These are phyloP conservation scores for Parsonsia alboflavescens DNA, from an alignment of 257 asterid genomes.

Conservation along the genomic window DNA sequence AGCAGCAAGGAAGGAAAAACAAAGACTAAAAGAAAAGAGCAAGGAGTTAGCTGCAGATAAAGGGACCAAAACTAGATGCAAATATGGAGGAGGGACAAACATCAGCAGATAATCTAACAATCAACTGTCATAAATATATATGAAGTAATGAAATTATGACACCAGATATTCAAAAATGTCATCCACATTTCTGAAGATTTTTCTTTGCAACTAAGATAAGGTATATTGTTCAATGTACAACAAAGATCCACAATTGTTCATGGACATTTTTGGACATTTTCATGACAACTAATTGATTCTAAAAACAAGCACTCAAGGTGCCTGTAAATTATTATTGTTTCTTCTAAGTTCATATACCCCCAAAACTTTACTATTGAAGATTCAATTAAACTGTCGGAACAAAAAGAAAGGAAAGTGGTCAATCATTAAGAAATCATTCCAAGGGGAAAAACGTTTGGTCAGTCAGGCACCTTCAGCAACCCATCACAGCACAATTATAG, in stretches of 20 bases:
- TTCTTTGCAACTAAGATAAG: background rate
- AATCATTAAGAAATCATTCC: background rate
- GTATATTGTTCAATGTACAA: conserved; percentile 11
- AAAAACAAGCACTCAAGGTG: background rate
- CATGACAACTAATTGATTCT: conserved; percentile 5
- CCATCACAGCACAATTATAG: conserved; percentile 42
- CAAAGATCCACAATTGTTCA: background rate
- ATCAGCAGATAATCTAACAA: background rate
- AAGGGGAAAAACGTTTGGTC: background rate
- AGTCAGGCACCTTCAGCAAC: conserved; percentile 27
- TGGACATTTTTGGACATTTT: conserved; percentile 6
- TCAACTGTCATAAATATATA: too few species aligned
- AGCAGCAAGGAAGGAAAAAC: too few species aligned
- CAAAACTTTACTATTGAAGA: conserved; percentile 1
- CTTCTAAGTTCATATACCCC: conserved; percentile 15
- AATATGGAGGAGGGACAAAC: background rate
- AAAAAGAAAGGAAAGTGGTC: background rate
- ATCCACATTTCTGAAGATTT: background rate
- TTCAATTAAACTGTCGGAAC: conserved; percentile 1
- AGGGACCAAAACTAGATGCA: background rate
- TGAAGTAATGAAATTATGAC: background rate
- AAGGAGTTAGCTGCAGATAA: too few species aligned
- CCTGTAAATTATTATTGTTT: conserved; percentile 18
- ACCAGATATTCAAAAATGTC: background rate
- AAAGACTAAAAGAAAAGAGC: background rate